phyloP scores from a whole-genome alignment of 140 eudicot genomes.

The Bidens hawaiensis region DNA sequence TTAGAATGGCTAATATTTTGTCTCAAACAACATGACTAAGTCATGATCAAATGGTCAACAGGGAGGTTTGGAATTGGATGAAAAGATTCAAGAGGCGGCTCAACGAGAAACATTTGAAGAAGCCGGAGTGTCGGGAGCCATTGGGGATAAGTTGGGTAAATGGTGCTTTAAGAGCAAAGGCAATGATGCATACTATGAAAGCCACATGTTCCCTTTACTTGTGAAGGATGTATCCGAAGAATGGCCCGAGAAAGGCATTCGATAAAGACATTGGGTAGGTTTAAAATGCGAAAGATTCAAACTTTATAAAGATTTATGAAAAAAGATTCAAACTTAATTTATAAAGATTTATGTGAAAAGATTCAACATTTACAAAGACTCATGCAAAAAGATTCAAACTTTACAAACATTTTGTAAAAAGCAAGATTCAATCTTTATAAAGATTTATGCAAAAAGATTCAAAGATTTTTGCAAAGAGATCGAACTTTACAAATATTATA shows the following conservation, averaged over 20 bases:
- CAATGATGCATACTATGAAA: slow-evolving; percentile 44
- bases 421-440: neutral
- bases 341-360: slow-evolving; percentile 8
- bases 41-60: slow-evolving; percentile 9
- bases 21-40: neutral
- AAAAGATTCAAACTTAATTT: too few species aligned
- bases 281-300: slow-evolving; percentile 6
- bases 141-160: slow-evolving; percentile 54
- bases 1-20: neutral
- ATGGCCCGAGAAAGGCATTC: slow-evolving; percentile 81
- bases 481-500: too few species aligned
- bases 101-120: slow-evolving; percentile 73
- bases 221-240: slow-evolving; percentile 54
- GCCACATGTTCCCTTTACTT: slow-evolving; percentile 73
- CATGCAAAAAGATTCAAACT: too few species aligned
- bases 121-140: slow-evolving; percentile 70
- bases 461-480: neutral
- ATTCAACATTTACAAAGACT: neutral
- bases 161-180: slow-evolving; percentile 73
- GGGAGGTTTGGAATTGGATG: slow-evolving; percentile 93
- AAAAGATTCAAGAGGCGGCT: slow-evolving; percentile 58
- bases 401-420: neutral
- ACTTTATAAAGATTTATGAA: neutral
- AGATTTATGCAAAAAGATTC: too few species aligned
- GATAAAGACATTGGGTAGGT: slow-evolving; percentile 71